These are phyloP conservation scores for Thielaviopsis populi DNA, from an alignment of 2,329 filamentous ascomycete genomes.

Conservation along the genomic window DNA sequence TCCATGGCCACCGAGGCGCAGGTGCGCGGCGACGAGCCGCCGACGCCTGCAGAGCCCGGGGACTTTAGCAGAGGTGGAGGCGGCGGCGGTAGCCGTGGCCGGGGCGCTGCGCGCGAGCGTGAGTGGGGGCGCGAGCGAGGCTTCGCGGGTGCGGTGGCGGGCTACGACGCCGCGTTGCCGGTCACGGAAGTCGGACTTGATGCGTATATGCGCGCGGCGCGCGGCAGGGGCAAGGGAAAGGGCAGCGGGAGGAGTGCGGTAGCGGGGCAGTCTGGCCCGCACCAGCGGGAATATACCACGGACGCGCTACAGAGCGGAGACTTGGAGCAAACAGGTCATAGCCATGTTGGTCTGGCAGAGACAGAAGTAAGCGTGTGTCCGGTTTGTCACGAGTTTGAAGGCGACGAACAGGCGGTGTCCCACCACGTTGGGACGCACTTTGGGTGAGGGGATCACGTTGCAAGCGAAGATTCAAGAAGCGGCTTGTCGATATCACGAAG, in stretches of 20 bases:
- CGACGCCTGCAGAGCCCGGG: constrained; percentile 11
- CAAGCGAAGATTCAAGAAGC: neutral
- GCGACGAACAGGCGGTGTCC: constrained; percentile 52
- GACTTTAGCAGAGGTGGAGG: no score
- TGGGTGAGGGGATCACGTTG: constrained; percentile 3
- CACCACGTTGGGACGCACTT: constrained; percentile 51
- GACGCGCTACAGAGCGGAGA: neutral
- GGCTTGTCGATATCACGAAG: no score
- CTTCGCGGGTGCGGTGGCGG: constrained; percentile 23
- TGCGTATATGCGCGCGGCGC: constrained; percentile 32
- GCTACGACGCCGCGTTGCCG: constrained; percentile 26
- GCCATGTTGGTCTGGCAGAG: neutral
- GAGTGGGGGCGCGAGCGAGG: constrained; percentile 24
- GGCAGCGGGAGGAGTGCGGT: neutral
- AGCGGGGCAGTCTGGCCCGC: neutral
- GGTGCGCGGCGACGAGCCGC: constrained; percentile 18
- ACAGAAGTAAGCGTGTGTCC: constrained; percentile 35
- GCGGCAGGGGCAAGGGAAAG: constrained; percentile 19
- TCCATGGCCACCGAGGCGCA: constrained; percentile 29
- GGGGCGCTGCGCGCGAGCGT: constrained; percentile 20
- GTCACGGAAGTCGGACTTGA: constrained; percentile 32
- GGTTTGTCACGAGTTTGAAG: constrained; percentile 50
- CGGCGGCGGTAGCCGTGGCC: no score
- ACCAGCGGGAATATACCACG: neutral
- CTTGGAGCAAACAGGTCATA: neutral